phyloP scores from a whole-genome alignment of 2,329 filamentous ascomycete genomes.

The Diaporthe sp. region DNA sequence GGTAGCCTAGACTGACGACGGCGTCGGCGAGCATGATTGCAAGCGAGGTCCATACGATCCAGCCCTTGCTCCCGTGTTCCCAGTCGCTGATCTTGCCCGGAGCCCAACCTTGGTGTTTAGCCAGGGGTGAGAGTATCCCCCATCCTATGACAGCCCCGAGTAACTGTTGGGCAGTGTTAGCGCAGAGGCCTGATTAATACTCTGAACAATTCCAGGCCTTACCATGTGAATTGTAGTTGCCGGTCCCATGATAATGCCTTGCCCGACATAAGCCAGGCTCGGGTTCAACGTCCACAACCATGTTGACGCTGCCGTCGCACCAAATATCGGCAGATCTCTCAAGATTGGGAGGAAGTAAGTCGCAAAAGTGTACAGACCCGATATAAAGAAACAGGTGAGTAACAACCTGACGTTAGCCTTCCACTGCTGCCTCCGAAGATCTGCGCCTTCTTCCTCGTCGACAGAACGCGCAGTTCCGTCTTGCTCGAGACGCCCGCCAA shows the following conservation, averaged over 20 bases:
- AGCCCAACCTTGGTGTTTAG: conserved; percentile 90
- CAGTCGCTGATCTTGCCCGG: conserved; percentile 89
- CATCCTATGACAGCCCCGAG: conserved; percentile 91
- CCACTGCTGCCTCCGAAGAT: conserved; percentile 55
- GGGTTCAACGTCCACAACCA: conserved; percentile 99
- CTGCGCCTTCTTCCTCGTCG: conserved; percentile 46
- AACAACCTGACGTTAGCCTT: conserved; percentile 67
- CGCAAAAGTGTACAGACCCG: conserved; percentile 79
- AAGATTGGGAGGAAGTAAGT: conserved; percentile 93
- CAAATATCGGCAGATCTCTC: conserved; percentile 89
- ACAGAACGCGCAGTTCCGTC: conserved; percentile 37
- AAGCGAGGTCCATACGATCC: conserved; percentile 97
- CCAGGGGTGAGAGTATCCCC: conserved; percentile 90
- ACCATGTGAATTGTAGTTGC: conserved; percentile 94
- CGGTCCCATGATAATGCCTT: conserved; percentile 98
- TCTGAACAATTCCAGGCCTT: background rate
- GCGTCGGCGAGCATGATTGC: conserved; percentile 98
- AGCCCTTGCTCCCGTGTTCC: conserved; percentile 94
- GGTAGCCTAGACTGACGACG: conserved; percentile 86
- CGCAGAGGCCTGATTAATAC: too few species aligned
- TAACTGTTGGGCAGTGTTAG: conserved; percentile 52
- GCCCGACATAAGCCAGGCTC: conserved; percentile 95
- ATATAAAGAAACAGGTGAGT: conserved; percentile 69
- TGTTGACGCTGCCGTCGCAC: conserved; percentile 76
- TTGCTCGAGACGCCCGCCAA: conserved; percentile 25